Evolutionary conservation across 2,329 filamentous ascomycete species (phyloP).

Genomic region (Epichloe brachyelytri): DNA sequence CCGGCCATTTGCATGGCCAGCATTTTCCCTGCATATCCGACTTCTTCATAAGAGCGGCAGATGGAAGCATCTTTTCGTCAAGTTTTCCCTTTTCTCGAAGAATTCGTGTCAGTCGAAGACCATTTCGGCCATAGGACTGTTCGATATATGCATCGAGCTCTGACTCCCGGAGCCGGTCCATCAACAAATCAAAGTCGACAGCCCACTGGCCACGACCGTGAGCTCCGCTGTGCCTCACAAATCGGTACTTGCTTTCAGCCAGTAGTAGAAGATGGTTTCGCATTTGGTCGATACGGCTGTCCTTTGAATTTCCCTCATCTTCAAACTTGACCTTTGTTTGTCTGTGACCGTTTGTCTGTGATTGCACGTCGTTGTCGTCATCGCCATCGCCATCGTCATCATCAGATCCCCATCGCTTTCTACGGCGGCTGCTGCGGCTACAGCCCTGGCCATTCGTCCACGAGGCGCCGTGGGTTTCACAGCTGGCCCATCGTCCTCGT

Average conservation of each 20-base stretch:
- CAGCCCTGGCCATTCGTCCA: conserved; percentile 6
- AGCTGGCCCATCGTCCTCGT: conserved; percentile 12
- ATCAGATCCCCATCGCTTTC: conserved; percentile 18
- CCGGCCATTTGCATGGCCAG: conserved; percentile 76
- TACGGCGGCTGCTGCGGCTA: not conserved
- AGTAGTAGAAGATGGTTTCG: conserved; percentile 63
- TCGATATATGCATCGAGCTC: conserved; percentile 76
- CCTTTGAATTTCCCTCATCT: conserved; percentile 27
- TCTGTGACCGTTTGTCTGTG: conserved; percentile 23
- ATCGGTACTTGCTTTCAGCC: conserved; percentile 53
- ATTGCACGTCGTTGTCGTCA: conserved; percentile 7
- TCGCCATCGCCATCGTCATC: conserved; percentile 12
- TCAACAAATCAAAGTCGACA: conserved; percentile 65
- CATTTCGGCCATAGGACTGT: conserved; percentile 61
- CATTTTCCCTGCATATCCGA: conserved; percentile 73
- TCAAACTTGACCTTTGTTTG: conserved; percentile 39
- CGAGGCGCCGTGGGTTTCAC: not conserved
- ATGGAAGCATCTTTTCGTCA: conserved; percentile 82
- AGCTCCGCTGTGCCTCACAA: conserved; percentile 54
- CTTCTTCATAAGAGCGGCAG: conserved; percentile 70
- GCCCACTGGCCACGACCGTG: conserved; percentile 62
- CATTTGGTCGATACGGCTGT: conserved; percentile 43
- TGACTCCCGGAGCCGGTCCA: conserved; percentile 55
- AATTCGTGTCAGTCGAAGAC: conserved; percentile 73
- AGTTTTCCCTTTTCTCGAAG: conserved; percentile 78